phyloP scores from a whole-genome alignment of 1,284 basidiomycete genomes.

The Earliella scabrosa region DNA sequence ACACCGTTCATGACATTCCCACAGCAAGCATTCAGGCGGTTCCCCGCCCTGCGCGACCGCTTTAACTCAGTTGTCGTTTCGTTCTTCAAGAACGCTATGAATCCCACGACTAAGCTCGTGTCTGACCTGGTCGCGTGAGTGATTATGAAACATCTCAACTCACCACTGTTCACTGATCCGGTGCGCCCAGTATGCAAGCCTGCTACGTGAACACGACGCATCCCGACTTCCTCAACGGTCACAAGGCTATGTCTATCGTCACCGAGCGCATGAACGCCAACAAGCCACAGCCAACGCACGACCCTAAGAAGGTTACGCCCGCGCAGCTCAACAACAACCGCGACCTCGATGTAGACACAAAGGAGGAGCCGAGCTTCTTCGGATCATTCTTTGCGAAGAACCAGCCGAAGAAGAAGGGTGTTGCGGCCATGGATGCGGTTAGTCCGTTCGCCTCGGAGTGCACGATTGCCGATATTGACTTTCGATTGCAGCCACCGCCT shows the following conservation, averaged over 20 bases:
- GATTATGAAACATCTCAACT: slow-evolving; percentile 3
- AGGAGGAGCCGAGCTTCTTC: slow-evolving; percentile 93
- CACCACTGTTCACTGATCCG: slow-evolving; percentile 6
- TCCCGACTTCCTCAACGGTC: slow-evolving; percentile 96
- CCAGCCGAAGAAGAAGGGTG: slow-evolving; percentile 75
- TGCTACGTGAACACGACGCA: slow-evolving; percentile 99
- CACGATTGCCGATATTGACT: neutral
- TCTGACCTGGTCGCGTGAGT: slow-evolving; percentile 86
- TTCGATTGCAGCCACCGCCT: slow-evolving; percentile 67
- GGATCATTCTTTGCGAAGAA: slow-evolving; percentile 87
- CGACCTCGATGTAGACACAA: slow-evolving; percentile 89
- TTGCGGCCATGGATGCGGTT: slow-evolving; percentile 82
- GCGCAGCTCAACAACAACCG: slow-evolving; percentile 87
- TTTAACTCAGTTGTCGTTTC: slow-evolving; percentile 95
- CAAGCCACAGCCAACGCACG: slow-evolving; percentile 60
- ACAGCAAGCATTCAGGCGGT: slow-evolving; percentile 93
- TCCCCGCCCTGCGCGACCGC: slow-evolving; percentile 90
- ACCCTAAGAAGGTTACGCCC: slow-evolving; percentile 74
- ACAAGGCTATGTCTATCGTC: slow-evolving; percentile 94
- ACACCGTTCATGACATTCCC: slow-evolving; percentile 2
- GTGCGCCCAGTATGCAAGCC: slow-evolving; percentile 81
- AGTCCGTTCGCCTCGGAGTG: slow-evolving; percentile 22
- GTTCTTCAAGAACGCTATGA: slow-evolving; percentile 95
- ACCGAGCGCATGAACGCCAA: slow-evolving; percentile 82
- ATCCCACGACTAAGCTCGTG: slow-evolving; percentile 94